Percentiles rank a stretch among this genome's conserved stretches.
phyloP scores from a whole-genome alignment of 1,284 basidiomycete genomes.

The Coniferiporia weirii region DNA sequence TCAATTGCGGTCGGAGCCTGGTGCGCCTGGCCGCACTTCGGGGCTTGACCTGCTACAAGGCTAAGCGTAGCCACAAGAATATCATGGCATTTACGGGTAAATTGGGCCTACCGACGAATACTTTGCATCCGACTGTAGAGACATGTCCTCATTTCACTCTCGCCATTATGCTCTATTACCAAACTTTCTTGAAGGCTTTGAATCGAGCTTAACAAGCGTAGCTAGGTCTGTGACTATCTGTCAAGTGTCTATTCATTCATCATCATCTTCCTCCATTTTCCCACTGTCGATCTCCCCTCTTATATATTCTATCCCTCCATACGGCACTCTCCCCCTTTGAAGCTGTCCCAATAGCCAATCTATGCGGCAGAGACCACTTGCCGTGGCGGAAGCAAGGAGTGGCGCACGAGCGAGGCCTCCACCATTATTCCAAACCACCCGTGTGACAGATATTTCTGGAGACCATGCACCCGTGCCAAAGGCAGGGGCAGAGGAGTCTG shows the following conservation, averaged over 20 bases:
- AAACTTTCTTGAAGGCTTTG: too few relatives aligned
- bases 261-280: conserved; percentile 15
- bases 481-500: conserved; percentile 14
- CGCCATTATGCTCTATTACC: too few relatives aligned
- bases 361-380: conserved; percentile 79
- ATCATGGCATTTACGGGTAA: too few relatives aligned
- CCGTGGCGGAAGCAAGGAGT: conserved; percentile 73
- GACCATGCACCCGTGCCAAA: conserved; percentile 65
- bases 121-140: too few relatives aligned
- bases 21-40: too few relatives aligned
- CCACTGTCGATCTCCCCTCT: conserved; percentile 23
- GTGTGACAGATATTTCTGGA: conserved; percentile 66
- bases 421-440: conserved; percentile 74
- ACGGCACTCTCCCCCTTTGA: conserved; percentile 56
- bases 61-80: too few relatives aligned
- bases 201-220: neutral
- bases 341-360: conserved; percentile 72
- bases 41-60: too few relatives aligned
- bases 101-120: too few relatives aligned
- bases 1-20: too few relatives aligned
- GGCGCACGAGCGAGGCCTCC: conserved; percentile 63
- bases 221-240: neutral
- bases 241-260: conserved; percentile 1
- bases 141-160: too few relatives aligned
- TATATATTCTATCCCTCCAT: conserved; percentile 45